These are phyloP conservation scores for Aspergillus ellipticus DNA, from an alignment of 495 filamentous ascomycete genomes.

Conservation along the genomic window DNA sequence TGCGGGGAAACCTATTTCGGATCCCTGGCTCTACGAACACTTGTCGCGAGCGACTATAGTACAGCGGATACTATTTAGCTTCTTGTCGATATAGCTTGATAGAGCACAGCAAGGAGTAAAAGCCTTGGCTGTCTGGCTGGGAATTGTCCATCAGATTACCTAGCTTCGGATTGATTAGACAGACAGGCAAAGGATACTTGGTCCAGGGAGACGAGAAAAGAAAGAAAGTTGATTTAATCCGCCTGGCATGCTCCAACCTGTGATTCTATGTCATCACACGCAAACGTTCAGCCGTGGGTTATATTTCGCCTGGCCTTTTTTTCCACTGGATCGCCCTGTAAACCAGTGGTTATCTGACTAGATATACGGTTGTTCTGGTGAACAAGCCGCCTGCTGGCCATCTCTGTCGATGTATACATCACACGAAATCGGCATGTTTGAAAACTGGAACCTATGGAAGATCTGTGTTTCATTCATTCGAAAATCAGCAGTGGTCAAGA, in stretches of 20 bases:
- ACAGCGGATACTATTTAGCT: constrained; percentile 61
- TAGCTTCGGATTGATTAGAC: constrained; percentile 50
- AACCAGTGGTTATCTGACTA: constrained; percentile 32
- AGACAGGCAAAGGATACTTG: constrained; percentile 33
- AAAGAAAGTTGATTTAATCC: constrained; percentile 42
- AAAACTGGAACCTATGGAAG: not conserved
- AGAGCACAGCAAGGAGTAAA: constrained; percentile 58
- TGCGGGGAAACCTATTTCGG: constrained; percentile 19
- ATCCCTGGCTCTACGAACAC: constrained; percentile 22
- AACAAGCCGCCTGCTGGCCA: not conserved
- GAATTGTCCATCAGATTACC: constrained; percentile 37
- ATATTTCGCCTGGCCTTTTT: constrained; percentile 14
- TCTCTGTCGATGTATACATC: constrained; percentile 16
- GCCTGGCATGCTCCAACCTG: constrained; percentile 33
- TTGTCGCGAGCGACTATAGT: constrained; percentile 46
- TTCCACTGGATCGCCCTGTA: constrained; percentile 34
- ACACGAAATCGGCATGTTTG: not conserved
- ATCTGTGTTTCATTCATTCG: not conserved
- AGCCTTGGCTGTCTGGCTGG: constrained; percentile 36
- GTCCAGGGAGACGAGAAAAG: constrained; percentile 33
- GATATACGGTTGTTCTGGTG: constrained; percentile 10
- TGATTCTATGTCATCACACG: constrained; percentile 17
- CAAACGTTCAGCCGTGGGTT: constrained; percentile 16
- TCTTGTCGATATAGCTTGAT: constrained; percentile 65
- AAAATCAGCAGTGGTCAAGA: not conserved